phyloP scores from a whole-genome alignment of 202 grass and related monocot genomes.

The Eragrostis tef region DNA sequence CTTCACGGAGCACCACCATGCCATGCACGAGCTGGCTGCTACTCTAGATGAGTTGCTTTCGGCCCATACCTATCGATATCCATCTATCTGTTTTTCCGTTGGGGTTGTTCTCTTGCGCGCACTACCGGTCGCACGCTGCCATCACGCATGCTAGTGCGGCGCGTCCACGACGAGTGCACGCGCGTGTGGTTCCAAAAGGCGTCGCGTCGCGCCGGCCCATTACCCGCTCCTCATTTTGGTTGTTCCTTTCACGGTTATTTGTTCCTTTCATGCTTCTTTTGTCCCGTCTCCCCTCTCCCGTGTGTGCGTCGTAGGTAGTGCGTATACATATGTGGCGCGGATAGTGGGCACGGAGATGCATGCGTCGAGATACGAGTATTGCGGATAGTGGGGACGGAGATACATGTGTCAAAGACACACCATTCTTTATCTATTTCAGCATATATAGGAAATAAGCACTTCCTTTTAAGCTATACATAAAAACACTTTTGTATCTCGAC shows the following conservation, averaged over 20 bases:
- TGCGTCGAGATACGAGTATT: too few relatives aligned
- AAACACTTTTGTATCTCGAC: neutral
- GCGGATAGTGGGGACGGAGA: too few relatives aligned
- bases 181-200: constrained; percentile 15
- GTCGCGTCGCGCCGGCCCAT: neutral
- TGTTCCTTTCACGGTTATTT: constrained; percentile 19
- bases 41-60: too few relatives aligned
- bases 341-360: too few relatives aligned
- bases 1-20: too few relatives aligned
- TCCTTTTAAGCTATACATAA: too few relatives aligned
- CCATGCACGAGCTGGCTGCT: too few relatives aligned
- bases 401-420: neutral
- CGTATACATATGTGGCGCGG: too few relatives aligned
- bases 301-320: too few relatives aligned
- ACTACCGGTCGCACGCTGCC: neutral
- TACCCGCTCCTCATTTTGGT: neutral
- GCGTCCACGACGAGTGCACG: neutral
- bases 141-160: neutral
- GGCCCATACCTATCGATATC: neutral
- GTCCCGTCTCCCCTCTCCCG: neutral
- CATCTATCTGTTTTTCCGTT: neutral
- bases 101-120: neutral
- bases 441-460: too few relatives aligned
- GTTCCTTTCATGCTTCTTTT: neutral
- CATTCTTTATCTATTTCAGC: neutral